Conservation (phyloP, 495 filamentous ascomycete species). For the Aspergillus avenaceus region DNA sequence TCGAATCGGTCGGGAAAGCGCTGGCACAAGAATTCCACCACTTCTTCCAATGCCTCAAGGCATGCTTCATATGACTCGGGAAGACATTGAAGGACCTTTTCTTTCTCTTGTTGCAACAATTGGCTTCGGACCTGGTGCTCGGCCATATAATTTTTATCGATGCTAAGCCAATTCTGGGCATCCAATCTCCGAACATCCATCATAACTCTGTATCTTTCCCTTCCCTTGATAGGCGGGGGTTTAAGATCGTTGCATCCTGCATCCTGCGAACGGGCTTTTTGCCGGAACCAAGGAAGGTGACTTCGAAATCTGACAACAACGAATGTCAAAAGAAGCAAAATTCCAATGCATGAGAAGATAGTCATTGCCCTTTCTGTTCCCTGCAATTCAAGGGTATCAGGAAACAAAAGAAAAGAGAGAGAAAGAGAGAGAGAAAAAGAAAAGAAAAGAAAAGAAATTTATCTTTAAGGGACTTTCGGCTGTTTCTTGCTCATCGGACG, state of each 20-base stretch:
- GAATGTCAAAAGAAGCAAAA: constrained; percentile 35
- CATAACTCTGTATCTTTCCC: constrained; percentile 43
- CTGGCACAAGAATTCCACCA: constrained; percentile 46
- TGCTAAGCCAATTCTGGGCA: constrained; percentile 48
- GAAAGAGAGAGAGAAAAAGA: constrained; percentile 7
- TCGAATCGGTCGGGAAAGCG: constrained; percentile 46
- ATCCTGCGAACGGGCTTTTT: not conserved
- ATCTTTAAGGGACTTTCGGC: constrained; percentile 16
- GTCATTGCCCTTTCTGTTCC: constrained; percentile 30
- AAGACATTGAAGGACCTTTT: constrained; percentile 45
- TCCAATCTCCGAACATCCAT: constrained; percentile 55
- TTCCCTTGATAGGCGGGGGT: constrained; percentile 40
- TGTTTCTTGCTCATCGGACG: constrained; percentile 7
- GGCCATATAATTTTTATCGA: constrained; percentile 49
- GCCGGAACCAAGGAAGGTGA: constrained; percentile 8
- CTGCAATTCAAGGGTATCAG: constrained; percentile 1
- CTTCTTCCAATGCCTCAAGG: constrained; percentile 46
- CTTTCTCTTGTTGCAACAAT: constrained; percentile 37
- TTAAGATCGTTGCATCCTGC: constrained; percentile 29
- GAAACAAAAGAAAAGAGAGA: constrained; percentile 5
- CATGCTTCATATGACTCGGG: constrained; percentile 48
- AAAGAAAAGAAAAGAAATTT: constrained; percentile 11
- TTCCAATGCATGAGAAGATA: constrained; percentile 31
- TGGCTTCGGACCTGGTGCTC: constrained; percentile 42
- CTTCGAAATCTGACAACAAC: constrained; percentile 25